These are phyloP conservation scores for Sclerotinia sclerotiorum DNA, from an alignment of 2,329 filamentous ascomycete species.

Conservation along the genomic window DNA sequence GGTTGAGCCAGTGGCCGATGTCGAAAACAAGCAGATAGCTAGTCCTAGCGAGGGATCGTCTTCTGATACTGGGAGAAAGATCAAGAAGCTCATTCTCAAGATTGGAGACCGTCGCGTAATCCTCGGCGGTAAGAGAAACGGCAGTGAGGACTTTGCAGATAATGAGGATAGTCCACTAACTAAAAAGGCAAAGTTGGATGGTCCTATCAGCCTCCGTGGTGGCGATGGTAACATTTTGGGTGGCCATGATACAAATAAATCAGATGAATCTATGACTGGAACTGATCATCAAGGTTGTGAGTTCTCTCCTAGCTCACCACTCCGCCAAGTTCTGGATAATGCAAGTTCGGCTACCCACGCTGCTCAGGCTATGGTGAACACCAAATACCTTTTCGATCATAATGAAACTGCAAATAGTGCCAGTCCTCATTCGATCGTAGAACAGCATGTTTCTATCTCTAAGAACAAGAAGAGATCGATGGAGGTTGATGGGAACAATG, in stretches of 20 bases:
- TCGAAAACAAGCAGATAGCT: background rate
- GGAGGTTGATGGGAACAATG: background rate
- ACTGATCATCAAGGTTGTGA: background rate
- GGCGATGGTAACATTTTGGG: background rate
- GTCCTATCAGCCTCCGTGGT: background rate
- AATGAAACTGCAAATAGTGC: background rate
- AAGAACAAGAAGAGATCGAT: background rate
- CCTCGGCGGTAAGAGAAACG: background rate
- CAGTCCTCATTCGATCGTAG: rapidly evolving
- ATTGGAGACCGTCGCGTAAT: background rate
- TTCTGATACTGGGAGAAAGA: no score
- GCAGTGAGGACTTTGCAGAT: background rate
- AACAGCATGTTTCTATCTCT: no score
- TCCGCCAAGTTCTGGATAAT: background rate
- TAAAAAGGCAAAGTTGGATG: background rate
- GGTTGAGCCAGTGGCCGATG: no score
- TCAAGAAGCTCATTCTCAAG: background rate
- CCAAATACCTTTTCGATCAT: no score
- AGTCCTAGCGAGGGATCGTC: background rate
- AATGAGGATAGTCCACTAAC: background rate
- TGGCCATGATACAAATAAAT: background rate
- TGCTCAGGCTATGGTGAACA: background rate
- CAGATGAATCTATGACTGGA: background rate
- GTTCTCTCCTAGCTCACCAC: background rate
- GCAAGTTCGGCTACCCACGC: background rate